Percentiles rank a stretch among this genome's conserved stretches.
These are phyloP conservation scores for Wickerhamomyces kurtzmanii DNA, from an alignment of 805 yeast species.

Conservation along the genomic window DNA sequence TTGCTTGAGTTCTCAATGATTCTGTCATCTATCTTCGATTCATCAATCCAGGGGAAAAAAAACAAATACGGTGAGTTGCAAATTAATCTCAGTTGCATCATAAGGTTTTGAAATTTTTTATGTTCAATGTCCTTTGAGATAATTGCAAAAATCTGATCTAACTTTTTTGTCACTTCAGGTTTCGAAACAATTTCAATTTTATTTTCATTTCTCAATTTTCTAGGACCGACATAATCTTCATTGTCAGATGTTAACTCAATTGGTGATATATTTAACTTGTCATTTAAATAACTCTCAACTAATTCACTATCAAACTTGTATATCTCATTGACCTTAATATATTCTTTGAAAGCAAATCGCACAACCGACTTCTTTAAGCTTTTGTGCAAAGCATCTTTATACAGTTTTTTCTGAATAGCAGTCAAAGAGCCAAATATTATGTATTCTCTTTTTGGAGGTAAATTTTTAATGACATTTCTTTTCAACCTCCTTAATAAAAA, in stretches of 20 bases:
- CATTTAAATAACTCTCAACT: slow-evolving; percentile 1
- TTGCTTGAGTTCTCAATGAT: slow-evolving; percentile 61
- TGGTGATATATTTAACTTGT: background rate
- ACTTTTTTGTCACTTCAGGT: slow-evolving; percentile 4
- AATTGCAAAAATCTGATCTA: slow-evolving; percentile 5
- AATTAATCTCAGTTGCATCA: slow-evolving; percentile 79
- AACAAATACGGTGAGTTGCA: slow-evolving; percentile 83
- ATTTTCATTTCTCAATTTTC: slow-evolving; percentile 6
- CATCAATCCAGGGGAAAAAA: slow-evolving; percentile 63
- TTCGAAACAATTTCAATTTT: slow-evolving; percentile 1
- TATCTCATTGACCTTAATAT: slow-evolving; percentile 31
- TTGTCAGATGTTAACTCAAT: slow-evolving; percentile 4
- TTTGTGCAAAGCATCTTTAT: slow-evolving; percentile 37
- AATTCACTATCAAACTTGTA: slow-evolving; percentile 8
- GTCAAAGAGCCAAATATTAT: slow-evolving; percentile 67
- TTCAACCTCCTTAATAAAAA: slow-evolving; percentile 79
- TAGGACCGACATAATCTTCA: slow-evolving; percentile 5
- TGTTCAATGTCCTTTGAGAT: slow-evolving; percentile 31
- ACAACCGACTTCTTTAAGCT: slow-evolving; percentile 33
- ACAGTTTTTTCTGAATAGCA: slow-evolving; percentile 51
- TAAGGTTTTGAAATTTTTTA: slow-evolving; percentile 51
- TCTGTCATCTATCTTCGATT: slow-evolving; percentile 26
- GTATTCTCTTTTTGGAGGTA: slow-evolving; percentile 90
- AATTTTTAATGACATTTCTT: slow-evolving; percentile 50
- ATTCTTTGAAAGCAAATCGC: slow-evolving; percentile 40